These are phyloP conservation scores for Colletotrichum cuscutae DNA, from an alignment of 2,329 filamentous ascomycete species.

Conservation along the genomic window DNA sequence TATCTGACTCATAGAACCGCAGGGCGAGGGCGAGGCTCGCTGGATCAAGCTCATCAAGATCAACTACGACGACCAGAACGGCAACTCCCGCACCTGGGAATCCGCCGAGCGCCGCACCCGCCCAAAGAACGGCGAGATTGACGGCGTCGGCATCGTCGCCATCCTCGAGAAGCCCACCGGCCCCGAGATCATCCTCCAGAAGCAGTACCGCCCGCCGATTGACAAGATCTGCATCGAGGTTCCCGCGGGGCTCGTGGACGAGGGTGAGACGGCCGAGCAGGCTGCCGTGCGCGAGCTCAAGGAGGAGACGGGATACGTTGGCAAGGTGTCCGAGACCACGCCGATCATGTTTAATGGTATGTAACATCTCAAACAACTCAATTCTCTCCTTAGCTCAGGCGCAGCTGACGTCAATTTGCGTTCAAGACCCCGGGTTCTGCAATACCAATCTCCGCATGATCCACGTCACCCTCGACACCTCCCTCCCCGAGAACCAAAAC, in stretches of 20 bases:
- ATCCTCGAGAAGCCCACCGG: slow-evolving; percentile 67
- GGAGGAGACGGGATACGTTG: slow-evolving; percentile 76
- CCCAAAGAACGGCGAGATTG: slow-evolving; percentile 69
- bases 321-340: slow-evolving; percentile 63
- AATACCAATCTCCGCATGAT: slow-evolving; percentile 77
- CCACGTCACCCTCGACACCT: slow-evolving; percentile 78
- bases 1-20: neutral
- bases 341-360: slow-evolving; percentile 73
- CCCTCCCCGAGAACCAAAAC: slow-evolving; percentile 74
- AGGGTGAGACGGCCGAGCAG: slow-evolving; percentile 68
- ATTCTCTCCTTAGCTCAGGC: no score
- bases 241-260: slow-evolving; percentile 72
- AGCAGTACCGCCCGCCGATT: slow-evolving; percentile 73
- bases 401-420: neutral
- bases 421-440: slow-evolving; percentile 69
- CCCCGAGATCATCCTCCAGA: slow-evolving; percentile 71
- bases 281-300: slow-evolving; percentile 72
- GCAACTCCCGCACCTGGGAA: slow-evolving; percentile 73
- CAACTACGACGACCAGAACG: slow-evolving; percentile 72
- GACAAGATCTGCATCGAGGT: slow-evolving; percentile 70
- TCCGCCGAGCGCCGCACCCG: slow-evolving; percentile 77
- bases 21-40: slow-evolving; percentile 63
- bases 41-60: slow-evolving; percentile 72
- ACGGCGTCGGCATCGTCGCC: slow-evolving; percentile 79
- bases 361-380: neutral